phyloP scores from a whole-genome alignment of 352 stramenopile species.

The Pythium dissotocum region DNA sequence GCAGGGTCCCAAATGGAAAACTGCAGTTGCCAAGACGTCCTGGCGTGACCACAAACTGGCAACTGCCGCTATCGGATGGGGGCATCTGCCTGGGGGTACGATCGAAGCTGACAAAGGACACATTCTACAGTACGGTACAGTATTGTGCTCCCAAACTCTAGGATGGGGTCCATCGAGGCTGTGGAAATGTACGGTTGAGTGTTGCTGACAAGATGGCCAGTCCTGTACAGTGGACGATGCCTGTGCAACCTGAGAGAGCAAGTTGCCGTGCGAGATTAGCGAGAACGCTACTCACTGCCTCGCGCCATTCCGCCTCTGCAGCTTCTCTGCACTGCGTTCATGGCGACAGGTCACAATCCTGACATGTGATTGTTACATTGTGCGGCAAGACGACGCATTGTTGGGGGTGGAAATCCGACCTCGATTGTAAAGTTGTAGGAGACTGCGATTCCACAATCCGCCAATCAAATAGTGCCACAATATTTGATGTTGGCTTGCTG shows the following conservation, averaged over 20 bases:
- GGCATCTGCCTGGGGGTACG: neutral
- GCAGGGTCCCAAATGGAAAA: neutral
- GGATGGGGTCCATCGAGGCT: neutral
- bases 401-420: neutral
- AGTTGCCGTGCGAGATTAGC: neutral
- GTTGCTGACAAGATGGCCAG: neutral
- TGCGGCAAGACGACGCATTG: neutral
- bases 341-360: slow-evolving; percentile 14
- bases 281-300: slow-evolving; percentile 9
- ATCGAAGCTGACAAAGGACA: neutral
- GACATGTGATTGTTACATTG: slow-evolving; percentile 9
- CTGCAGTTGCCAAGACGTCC: slow-evolving; percentile 1
- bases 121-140: neutral
- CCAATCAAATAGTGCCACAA: neutral
- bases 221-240: neutral
- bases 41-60: slow-evolving; percentile 2
- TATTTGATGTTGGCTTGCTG: neutral
- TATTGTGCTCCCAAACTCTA: neutral
- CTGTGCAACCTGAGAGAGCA: neutral
- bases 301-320: neutral
- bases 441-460: neutral
- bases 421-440: no score
- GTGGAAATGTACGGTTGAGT: no score
- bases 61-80: neutral
- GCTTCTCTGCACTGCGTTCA: neutral